These are phyloP conservation scores for Hygrophoropsis aurantiaca DNA, from an alignment of 768 basidiomycete species.

Conservation along the genomic window DNA sequence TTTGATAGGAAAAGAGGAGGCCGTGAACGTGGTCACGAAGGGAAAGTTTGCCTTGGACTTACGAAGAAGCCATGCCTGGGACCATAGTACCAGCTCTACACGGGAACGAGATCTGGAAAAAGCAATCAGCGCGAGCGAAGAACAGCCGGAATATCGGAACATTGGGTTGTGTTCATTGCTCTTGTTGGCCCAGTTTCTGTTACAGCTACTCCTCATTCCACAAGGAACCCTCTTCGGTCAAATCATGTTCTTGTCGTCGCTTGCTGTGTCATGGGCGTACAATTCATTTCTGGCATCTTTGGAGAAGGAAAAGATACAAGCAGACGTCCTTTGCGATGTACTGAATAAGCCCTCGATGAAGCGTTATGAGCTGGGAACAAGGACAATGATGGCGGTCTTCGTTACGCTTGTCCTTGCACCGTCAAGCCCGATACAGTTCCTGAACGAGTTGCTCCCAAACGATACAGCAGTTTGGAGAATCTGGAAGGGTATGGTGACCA, in stretches of 20 bases:
- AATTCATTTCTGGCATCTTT: slow-evolving; percentile 23
- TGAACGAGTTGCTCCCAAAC: slow-evolving; percentile 17
- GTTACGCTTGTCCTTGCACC: slow-evolving; percentile 12
- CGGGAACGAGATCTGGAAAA: too few relatives aligned
- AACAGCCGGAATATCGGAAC: slow-evolving; percentile 5
- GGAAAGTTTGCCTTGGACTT: slow-evolving; percentile 25
- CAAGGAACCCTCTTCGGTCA: slow-evolving; percentile 28
- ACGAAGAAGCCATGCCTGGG: neutral
- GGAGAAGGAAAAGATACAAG: slow-evolving; percentile 26
- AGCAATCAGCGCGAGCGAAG: too few relatives aligned
- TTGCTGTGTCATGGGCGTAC: slow-evolving; percentile 26
- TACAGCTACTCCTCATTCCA: slow-evolving; percentile 28
- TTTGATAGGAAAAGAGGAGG: slow-evolving; percentile 23
- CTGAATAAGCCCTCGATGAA: slow-evolving; percentile 12
- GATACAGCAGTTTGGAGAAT: slow-evolving; percentile 18
- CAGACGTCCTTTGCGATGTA: slow-evolving; percentile 7
- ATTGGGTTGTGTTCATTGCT: slow-evolving; percentile 21
- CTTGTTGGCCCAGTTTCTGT: slow-evolving; percentile 21
- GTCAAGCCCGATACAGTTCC: slow-evolving; percentile 1
- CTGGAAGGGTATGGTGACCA: slow-evolving; percentile 16
- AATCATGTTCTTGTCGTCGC: slow-evolving; percentile 25
- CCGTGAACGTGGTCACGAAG: slow-evolving; percentile 27
- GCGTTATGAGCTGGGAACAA: slow-evolving; percentile 13
- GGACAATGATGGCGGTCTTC: slow-evolving; percentile 18
- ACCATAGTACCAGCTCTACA: too few relatives aligned